Base-by-base conservation (phyloP, 192 early-diverging fungal genomes). In the Linnemannia zychae region DNA sequence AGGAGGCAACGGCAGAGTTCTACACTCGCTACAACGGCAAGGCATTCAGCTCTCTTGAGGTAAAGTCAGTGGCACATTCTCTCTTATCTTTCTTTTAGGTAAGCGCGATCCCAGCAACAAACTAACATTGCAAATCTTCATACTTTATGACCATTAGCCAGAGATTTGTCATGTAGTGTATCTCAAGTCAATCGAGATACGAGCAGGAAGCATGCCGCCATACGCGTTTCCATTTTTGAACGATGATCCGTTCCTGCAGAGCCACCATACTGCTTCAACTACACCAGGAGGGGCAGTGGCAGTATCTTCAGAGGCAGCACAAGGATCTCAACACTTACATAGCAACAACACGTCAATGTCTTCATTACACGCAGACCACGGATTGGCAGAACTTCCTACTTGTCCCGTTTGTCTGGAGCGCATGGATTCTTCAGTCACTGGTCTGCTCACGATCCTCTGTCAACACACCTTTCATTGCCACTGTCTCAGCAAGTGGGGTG, bases 391-490 rank as follows among this genome's bases (percentile, higher is more conserved):
- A 84, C 86, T 98, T 22, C 97, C 98, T 2, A 97, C 95, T 0
- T 99, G 98, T 80, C 98, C 98, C 4, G 97, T 99, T 11, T 99
- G 98, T 86, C 89, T 99, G 52, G 98, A 99, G 72, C 89, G 97
- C 24, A 95, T 99, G 94, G 98, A 99, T 88, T 89, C 95, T 7
- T 91, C 93, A 9, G 93, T 95, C 20, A 98, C 97, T 24, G 98
- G 97, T 7, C 87, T 99, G 34, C 78, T 98, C 48, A 98, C 97
- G 4, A 98, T 98, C 67, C 75, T 97, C 33, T 99, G 98, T 78
- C 97, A 97, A 53, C 98, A 99, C 78, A 95, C 97, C 15, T 99
- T 99, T 83, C 97, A 99, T 80, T 98, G 97, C 82, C 87, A 92
- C 60, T 99, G 98, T 81, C 82, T 99, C 46, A 92, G 91, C 37